A percentile compares a stretch with the other conserved stretches of the same genome.
These are phyloP conservation scores for Botrytis squamosa DNA, from an alignment of 2,329 filamentous ascomycete genomes.

Conservation along the genomic window DNA sequence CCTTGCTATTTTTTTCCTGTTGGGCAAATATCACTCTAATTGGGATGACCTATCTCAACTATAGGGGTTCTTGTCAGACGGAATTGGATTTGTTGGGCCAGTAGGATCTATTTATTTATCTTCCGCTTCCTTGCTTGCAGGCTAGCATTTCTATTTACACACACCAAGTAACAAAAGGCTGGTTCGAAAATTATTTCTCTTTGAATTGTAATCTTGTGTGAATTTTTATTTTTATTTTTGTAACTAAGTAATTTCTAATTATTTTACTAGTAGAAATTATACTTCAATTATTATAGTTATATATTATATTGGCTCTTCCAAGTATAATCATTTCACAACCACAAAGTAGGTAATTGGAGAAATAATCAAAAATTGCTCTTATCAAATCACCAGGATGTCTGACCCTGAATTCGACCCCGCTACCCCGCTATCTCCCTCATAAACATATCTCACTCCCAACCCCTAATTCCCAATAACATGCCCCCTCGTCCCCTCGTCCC, in stretches of 20 bases:
- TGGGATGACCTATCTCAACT: neutral
- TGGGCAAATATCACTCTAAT: neutral
- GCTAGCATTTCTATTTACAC: neutral
- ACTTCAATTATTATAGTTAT: too few relatives aligned
- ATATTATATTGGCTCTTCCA: neutral
- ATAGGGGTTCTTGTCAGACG: neutral
- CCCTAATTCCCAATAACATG: too few relatives aligned
- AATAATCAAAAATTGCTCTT: neutral
- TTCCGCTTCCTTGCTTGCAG: neutral
- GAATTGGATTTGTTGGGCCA: neutral
- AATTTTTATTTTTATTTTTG: too few relatives aligned
- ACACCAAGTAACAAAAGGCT: neutral
- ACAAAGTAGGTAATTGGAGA: neutral
- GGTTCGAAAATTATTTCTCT: neutral
- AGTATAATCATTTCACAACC: neutral
- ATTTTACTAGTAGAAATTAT: too few relatives aligned
- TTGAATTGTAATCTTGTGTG: neutral
- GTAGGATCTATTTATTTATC: neutral
- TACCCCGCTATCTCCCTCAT: neutral
- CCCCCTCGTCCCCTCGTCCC: neutral
- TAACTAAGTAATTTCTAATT: too few relatives aligned
- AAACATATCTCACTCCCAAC: neutral
- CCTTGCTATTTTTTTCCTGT: neutral
- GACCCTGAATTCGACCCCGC: neutral
- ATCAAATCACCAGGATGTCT: neutral